These are phyloP conservation scores for Apiotrichum brassicae DNA, from an alignment of 1,284 basidiomycete species.

Conservation along the genomic window DNA sequence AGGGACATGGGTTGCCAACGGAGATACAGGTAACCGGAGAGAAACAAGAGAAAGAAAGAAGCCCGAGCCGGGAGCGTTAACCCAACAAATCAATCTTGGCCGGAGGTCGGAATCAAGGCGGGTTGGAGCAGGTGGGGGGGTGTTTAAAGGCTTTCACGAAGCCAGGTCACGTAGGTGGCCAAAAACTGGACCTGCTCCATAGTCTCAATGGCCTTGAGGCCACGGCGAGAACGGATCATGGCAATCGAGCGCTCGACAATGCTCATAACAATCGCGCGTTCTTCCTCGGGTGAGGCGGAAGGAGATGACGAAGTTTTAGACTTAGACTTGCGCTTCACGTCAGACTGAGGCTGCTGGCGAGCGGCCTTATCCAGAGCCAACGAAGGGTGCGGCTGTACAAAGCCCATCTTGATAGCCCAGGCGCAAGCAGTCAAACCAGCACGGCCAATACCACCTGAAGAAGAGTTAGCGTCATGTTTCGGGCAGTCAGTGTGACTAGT, in stretches of 20 bases:
- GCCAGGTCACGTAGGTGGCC: slow-evolving; percentile 65
- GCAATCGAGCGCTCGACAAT: slow-evolving; percentile 68
- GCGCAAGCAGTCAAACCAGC: slow-evolving; percentile 88
- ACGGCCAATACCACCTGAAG: slow-evolving; percentile 68
- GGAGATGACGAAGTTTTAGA: neutral
- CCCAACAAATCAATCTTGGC: too few species aligned
- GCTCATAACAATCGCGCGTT: slow-evolving; percentile 53
- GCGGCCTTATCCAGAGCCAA: slow-evolving; percentile 14
- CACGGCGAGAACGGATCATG: slow-evolving; percentile 66
- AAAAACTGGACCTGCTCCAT: slow-evolving; percentile 85
- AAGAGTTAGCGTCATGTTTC: slow-evolving; percentile 1
- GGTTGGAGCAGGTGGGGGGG: neutral
- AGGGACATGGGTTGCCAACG: neutral
- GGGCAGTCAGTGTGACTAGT: neutral
- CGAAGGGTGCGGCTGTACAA: slow-evolving; percentile 50
- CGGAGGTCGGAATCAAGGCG: neutral
- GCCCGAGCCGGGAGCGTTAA: too few species aligned
- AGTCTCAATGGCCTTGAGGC: slow-evolving; percentile 81
- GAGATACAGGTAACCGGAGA: neutral
- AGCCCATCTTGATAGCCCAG: slow-evolving; percentile 87
- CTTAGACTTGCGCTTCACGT: slow-evolving; percentile 4
- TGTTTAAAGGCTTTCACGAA: slow-evolving; percentile 44
- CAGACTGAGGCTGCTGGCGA: neutral
- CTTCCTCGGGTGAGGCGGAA: slow-evolving; percentile 15
- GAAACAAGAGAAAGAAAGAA: too few species aligned